Percentiles rank a stretch among this genome's conserved stretches.
Evolutionary conservation across 2,329 filamentous ascomycete species (phyloP).

Genomic region (Biscogniauxia sp.): DNA sequence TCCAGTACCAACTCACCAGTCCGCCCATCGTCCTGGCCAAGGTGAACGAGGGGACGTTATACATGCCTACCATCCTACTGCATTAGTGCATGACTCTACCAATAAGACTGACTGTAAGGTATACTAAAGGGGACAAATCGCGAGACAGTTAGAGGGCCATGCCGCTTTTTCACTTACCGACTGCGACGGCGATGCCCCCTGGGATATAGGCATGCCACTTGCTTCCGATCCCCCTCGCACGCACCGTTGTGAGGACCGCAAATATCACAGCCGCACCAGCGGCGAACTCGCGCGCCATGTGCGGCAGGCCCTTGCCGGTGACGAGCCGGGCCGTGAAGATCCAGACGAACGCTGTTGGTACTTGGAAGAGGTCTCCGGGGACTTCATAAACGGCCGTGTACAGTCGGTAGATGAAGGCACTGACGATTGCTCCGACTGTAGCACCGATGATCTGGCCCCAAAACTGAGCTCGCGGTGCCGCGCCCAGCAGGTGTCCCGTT

Average conservation of each 20-base stretch:
- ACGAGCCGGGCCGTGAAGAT: constrained; percentile 93
- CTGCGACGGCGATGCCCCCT: constrained; percentile 92
- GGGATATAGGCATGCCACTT: constrained; percentile 76
- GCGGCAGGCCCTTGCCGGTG: constrained; percentile 82
- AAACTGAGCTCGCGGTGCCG: constrained; percentile 91
- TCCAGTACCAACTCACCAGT: constrained; percentile 73
- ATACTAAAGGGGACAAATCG: too few relatives aligned
- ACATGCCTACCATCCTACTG: constrained; percentile 65
- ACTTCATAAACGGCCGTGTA: constrained; percentile 87
- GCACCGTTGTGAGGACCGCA: constrained; percentile 64
- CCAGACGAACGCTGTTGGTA: constrained; percentile 95
- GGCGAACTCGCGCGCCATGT: constrained; percentile 80
- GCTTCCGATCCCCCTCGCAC: constrained; percentile 56
- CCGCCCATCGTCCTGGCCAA: constrained; percentile 84
- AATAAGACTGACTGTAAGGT: too few relatives aligned
- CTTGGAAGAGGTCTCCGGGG: constrained; percentile 85
- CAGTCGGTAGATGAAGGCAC: constrained; percentile 81
- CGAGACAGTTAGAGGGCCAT: neutral
- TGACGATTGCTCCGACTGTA: constrained; percentile 79
- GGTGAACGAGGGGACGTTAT: constrained; percentile 95
- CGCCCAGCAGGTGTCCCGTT: constrained; percentile 88
- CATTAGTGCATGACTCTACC: neutral
- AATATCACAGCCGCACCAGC: constrained; percentile 73
- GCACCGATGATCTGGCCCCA: constrained; percentile 94
- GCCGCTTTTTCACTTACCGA: constrained; percentile 57